phyloP scores from a whole-genome alignment of 2,329 filamentous ascomycete species.

The Monosporascus sp. region DNA sequence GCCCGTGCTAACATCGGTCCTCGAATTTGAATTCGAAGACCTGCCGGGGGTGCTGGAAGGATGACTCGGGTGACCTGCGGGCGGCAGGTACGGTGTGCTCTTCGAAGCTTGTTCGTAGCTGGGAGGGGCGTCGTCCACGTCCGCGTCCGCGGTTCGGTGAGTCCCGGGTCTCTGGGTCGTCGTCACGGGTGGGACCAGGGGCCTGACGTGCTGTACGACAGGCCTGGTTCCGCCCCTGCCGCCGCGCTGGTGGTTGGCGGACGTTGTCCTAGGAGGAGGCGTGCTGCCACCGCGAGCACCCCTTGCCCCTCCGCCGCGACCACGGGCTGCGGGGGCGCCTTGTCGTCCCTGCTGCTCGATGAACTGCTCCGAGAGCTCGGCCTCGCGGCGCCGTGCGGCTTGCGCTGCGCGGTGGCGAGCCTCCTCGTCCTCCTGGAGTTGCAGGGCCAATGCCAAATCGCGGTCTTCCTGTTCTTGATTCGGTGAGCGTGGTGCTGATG shows the following conservation, averaged over 20 bases:
- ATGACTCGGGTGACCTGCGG: constrained; percentile 46
- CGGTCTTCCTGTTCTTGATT: constrained; percentile 71
- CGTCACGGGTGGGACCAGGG: constrained; percentile 38
- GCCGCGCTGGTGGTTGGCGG: constrained; percentile 15
- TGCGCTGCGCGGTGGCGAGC: constrained; percentile 61
- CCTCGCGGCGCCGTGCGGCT: constrained; percentile 60
- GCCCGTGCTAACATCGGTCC: constrained; percentile 3
- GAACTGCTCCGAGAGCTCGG: constrained; percentile 62
- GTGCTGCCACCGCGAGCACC: constrained; percentile 16
- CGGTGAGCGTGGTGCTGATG: constrained; percentile 29
- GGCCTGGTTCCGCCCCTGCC: constrained; percentile 15
- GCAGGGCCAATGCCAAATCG: constrained; percentile 80
- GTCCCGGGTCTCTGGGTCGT: constrained; percentile 18
- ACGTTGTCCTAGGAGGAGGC: constrained; percentile 21
- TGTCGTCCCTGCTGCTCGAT: constrained; percentile 58
- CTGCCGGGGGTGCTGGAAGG: constrained; percentile 33
- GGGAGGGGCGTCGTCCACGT: constrained; percentile 48
- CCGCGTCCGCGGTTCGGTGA: constrained; percentile 32
- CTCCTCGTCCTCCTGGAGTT: constrained; percentile 93
- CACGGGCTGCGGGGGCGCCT: constrained; percentile 6
- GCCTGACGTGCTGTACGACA: constrained; percentile 36
- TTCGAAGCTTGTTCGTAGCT: constrained; percentile 54
- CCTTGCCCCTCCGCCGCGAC: constrained; percentile 11
- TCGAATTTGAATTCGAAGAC: constrained; percentile 12
- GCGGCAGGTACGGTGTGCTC: constrained; percentile 46